Evolutionary conservation across 345 rosid species (phyloP), one percentile per base, ranked within the genome.

Genomic region (Turritis glabra): DNA sequence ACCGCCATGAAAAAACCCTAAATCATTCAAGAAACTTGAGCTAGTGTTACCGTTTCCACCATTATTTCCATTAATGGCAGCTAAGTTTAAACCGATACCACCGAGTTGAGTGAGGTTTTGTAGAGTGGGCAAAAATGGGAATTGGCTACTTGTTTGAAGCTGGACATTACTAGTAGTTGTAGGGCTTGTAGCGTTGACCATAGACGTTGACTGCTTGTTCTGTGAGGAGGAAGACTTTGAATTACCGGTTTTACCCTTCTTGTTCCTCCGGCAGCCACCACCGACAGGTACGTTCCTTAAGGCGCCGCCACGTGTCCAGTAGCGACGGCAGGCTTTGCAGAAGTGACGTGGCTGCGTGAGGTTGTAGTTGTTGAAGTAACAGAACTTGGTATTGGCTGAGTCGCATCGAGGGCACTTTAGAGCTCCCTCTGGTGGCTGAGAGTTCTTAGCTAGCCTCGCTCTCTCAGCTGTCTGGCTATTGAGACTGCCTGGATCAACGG

Each of bases 261-360:
- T 78, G 52, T 78, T 78, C 46, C 77, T 78, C 69, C 81, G 73
- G 43, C 81, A 78, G 41, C 81, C 77, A 44, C 81, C 81, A 40
- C 81, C 81, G 7, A 78, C 81, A 7, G 81, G 81, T 2, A 78
- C 81, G 69, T 78, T 78, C 64, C 81, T 72, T 57, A 78, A 72
- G 68, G 81, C 81, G 0, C 81, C 81, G 0, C 81, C 80, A 23
- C 67, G 81, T 72, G 81, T 77, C 81, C 81, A 77, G 50, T 77
- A 77, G 19, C 81, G 81, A 37, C 81, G 81, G 22, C 81, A 77
- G n/a, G 81, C 81, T 25, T 77, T 77, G 64, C 81, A 77, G 51
- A 77, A 77, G 73, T 77, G 73, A 44, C 81, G 81, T 48, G 81
- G 81, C 81, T 77, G 81, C 18, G 81, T 65, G 64, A 77, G 81